Percentiles rank a stretch among this genome's conserved stretches.
Evolutionary conservation across 139 green algal species (phyloP).

Genomic region (Chlamydomonas schloesseri): DNA sequence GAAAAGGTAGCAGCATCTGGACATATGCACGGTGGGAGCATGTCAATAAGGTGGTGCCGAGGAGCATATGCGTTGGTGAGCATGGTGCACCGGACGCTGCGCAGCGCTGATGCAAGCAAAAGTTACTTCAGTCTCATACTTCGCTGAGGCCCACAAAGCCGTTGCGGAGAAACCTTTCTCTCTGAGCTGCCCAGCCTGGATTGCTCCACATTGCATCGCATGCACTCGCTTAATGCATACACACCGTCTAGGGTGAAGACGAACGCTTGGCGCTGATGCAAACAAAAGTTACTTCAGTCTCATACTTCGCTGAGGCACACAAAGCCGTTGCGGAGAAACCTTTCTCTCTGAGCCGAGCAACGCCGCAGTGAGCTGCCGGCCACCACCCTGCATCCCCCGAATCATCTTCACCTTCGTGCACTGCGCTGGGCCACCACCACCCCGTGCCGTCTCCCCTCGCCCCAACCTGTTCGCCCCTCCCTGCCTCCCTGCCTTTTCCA

Average conservation of each 20-base stretch:
- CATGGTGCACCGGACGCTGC: not conserved
- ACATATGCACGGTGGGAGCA: no score
- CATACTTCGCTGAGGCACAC: slow-evolving; percentile 30
- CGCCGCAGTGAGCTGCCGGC: no score
- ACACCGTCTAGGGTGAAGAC: not conserved
- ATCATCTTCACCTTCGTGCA: not conserved
- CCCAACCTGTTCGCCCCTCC: not conserved
- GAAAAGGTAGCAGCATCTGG: no score
- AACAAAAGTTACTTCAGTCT: slow-evolving; percentile 19
- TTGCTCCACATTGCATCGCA: no score
- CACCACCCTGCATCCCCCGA: not conserved
- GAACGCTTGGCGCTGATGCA: slow-evolving; percentile 16
- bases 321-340: slow-evolving; percentile 23
- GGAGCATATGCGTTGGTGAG: no score
- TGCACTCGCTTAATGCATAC: not conserved
- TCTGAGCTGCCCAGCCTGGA: not conserved
- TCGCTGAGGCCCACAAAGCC: not conserved
- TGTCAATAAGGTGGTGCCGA: no score
- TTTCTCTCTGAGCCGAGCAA: slow-evolving; percentile 43
- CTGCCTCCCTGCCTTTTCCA: not conserved
- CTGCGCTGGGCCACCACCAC: no score
- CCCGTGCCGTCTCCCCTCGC: not conserved
- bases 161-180: slow-evolving; percentile 17
- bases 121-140: slow-evolving; percentile 9
- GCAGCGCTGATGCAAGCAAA: not conserved